Conservation (phyloP, 306 rosid species). For the Astragalus membranaceus region DNA sequence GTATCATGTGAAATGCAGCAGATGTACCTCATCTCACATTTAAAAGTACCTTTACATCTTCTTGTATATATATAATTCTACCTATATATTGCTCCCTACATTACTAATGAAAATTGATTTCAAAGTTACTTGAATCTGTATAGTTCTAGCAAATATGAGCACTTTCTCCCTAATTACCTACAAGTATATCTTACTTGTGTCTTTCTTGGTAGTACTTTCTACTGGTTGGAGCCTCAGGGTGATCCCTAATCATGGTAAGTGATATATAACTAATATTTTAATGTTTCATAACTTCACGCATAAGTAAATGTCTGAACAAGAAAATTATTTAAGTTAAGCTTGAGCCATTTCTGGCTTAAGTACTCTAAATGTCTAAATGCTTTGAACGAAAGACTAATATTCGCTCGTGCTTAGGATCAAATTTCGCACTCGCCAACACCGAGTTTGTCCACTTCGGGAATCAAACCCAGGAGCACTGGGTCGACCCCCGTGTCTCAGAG, state of each 20-base stretch:
- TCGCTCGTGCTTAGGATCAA: no score
- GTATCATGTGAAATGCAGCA: constrained; percentile 68
- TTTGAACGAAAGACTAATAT: no score
- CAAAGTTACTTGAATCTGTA: neutral
- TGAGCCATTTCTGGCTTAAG: no score
- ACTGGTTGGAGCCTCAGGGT: constrained; percentile 25
- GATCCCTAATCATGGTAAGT: constrained; percentile 28
- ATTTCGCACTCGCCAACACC: no score
- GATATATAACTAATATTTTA: neutral
- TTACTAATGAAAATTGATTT: neutral
- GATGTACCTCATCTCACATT: constrained; percentile 44
- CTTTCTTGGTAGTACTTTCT: constrained; percentile 32
- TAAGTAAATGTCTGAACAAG: neutral
- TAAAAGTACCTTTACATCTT: constrained; percentile 24
- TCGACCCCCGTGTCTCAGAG: no score
- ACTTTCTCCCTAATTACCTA: constrained; percentile 8
- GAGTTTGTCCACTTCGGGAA: no score
- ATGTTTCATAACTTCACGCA: neutral
- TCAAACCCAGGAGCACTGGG: no score
- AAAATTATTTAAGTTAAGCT: neutral
- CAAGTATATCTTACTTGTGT: constrained; percentile 22
- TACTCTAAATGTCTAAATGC: no score
- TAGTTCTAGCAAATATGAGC: constrained; percentile 31
- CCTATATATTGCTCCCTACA: neutral
- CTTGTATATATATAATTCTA: constrained; percentile 1